These are phyloP conservation scores for Alternaria triticimaculans DNA, from an alignment of 2,329 filamentous ascomycete genomes.

Conservation along the genomic window DNA sequence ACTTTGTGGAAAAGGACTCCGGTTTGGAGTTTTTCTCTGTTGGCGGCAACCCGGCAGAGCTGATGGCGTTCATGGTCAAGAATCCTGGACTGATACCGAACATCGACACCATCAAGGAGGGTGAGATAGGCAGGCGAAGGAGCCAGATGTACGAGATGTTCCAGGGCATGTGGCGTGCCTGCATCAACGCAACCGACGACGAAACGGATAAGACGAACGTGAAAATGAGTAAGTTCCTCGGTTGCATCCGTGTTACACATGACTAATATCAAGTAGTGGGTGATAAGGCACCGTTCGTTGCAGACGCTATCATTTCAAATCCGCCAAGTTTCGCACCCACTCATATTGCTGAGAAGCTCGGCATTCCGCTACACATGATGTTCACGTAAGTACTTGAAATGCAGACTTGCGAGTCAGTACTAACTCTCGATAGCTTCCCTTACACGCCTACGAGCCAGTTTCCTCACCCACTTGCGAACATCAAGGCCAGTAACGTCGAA, in stretches of 20 bases:
- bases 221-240: slow-evolving; percentile 60
- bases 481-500: slow-evolving; percentile 75
- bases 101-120: slow-evolving; percentile 73
- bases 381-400: slow-evolving; percentile 70
- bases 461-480: slow-evolving; percentile 77
- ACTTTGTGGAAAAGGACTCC: slow-evolving; percentile 75
- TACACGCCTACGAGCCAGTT: slow-evolving; percentile 78
- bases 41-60: slow-evolving; percentile 77
- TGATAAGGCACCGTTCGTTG: slow-evolving; percentile 74
- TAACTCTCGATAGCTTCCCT: slow-evolving; percentile 61
- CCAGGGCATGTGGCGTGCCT: slow-evolving; percentile 80
- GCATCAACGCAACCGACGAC: slow-evolving; percentile 75
- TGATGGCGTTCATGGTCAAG: slow-evolving; percentile 91
- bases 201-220: slow-evolving; percentile 64
- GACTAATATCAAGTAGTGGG: slow-evolving; percentile 55
- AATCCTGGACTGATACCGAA: slow-evolving; percentile 79
- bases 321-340: slow-evolving; percentile 79
- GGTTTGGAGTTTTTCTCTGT: slow-evolving; percentile 82
- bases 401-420: not conserved
- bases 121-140: slow-evolving; percentile 72
- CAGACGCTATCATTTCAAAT: slow-evolving; percentile 82
- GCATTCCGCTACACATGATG: slow-evolving; percentile 82
- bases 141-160: slow-evolving; percentile 82
- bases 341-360: slow-evolving; percentile 76
- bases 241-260: no score